Evolutionary conservation across 1,284 basidiomycete genomes (phyloP).

Genomic region (Malassezia globosa): DNA sequence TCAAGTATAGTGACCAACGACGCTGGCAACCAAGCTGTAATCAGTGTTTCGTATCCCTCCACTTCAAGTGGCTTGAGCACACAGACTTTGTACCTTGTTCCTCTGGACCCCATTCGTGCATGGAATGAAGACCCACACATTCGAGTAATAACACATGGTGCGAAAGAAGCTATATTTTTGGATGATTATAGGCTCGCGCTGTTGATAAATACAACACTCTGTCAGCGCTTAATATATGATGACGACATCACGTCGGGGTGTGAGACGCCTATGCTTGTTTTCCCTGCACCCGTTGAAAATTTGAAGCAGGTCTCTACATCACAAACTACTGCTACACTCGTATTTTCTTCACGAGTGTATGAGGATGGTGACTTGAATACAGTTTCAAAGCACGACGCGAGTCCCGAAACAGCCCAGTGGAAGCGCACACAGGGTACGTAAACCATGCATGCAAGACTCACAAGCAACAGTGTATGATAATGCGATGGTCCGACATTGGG

Average conservation of each 20-base stretch:
- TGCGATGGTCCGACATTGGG: conserved; percentile 26
- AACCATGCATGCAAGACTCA: too few relatives aligned
- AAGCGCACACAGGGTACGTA: conserved; percentile 12
- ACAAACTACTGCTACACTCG: conserved; percentile 7
- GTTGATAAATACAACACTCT: conserved; percentile 2
- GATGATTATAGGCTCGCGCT: background rate
- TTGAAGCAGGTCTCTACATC: conserved; percentile 1
- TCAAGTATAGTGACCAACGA: background rate
- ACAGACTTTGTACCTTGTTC: conserved; percentile 5
- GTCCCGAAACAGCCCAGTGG: conserved; percentile 18
- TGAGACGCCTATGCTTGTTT: background rate
- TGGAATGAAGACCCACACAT: background rate
- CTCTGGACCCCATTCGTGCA: background rate
- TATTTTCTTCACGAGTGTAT: conserved; percentile 28
- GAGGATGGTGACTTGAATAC: conserved; percentile 21
- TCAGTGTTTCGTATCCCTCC: conserved; percentile 1
- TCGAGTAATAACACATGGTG: background rate
- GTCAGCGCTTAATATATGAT: background rate
- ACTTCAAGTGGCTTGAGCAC: background rate
- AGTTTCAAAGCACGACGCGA: conserved; percentile 17
- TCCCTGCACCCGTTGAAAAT: conserved; percentile 11
- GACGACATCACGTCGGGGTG: background rate
- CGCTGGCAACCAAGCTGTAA: conserved; percentile 4
- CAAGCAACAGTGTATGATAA: conserved; percentile 16
- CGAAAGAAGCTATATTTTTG: conserved; percentile 2